Evolutionary conservation across 345 rosid species (phyloP).

Genomic region (Arabidopsis thaliana): DNA sequence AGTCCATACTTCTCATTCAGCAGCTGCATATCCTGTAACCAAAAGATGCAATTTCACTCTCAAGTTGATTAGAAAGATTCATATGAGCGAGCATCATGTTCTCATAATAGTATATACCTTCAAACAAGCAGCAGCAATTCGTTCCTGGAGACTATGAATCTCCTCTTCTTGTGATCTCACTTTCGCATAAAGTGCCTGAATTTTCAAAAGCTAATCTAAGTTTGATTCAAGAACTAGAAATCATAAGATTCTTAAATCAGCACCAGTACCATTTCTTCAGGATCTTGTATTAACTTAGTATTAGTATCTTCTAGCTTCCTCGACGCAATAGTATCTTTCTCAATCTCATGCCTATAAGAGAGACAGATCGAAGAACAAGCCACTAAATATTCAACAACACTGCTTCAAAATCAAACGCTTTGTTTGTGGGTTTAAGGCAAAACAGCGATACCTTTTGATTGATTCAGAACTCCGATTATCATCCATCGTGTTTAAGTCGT

Average conservation of each 20-base stretch:
- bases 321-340: conserved; percentile 46
- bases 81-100: conserved; percentile 19
- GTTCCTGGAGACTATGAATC: conserved; percentile 78
- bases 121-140: conserved; percentile 69
- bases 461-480: conserved; percentile 34
- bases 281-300: conserved; percentile 53
- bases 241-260: conserved; percentile 10
- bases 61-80: conserved; percentile 1
- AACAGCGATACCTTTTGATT: conserved; percentile 29
- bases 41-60: conserved; percentile 31
- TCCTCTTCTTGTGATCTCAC: conserved; percentile 71
- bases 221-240: conserved; percentile 17
- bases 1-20: conserved; percentile 73
- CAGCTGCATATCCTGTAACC: conserved; percentile 80
- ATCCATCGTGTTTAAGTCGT: conserved; percentile 36
- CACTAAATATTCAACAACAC: conserved; percentile 26
- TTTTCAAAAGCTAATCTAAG: conserved; percentile 12
- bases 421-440: conserved; percentile 1
- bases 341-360: conserved; percentile 50
- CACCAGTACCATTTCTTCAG: conserved; percentile 67
- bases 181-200: conserved; percentile 68
- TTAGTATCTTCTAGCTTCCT: conserved; percentile 52
- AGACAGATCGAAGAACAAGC: conserved; percentile 29
- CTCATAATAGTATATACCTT: conserved; percentile 54
- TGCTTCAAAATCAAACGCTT: not conserved